These are phyloP conservation scores for Penicillium flavigenum DNA, from an alignment of 495 filamentous ascomycete species.

Conservation along the genomic window DNA sequence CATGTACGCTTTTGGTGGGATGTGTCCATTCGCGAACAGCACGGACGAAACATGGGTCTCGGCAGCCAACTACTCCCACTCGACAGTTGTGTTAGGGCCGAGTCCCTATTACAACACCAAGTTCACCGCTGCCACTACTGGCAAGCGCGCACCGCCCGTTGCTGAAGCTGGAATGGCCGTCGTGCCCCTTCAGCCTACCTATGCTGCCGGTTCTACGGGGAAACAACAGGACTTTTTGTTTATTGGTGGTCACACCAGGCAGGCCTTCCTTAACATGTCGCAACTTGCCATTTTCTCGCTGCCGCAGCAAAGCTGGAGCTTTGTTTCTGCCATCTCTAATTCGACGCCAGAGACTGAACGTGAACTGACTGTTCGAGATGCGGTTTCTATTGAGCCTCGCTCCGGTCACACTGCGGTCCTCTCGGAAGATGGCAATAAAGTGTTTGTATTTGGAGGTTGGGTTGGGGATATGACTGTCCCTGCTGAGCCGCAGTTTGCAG, in stretches of 20 bases:
- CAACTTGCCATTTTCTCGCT: conserved; percentile 83
- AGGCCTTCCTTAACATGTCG: conserved; percentile 90
- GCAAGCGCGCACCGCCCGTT: conserved; percentile 61
- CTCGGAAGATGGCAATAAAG: conserved; percentile 67
- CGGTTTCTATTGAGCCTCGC: conserved; percentile 61
- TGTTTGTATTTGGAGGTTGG: conserved; percentile 87
- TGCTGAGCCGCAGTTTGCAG: conserved; percentile 75
- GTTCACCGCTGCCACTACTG: conserved; percentile 42
- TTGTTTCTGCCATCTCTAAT: conserved; percentile 60
- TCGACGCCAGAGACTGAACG: conserved; percentile 45
- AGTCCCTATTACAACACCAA: conserved; percentile 17
- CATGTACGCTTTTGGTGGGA: conserved; percentile 82
- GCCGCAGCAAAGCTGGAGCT: conserved; percentile 83
- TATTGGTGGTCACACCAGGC: conserved; percentile 79
- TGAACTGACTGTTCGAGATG: conserved; percentile 49
- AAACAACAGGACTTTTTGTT: conserved; percentile 73
- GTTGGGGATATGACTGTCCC: conserved; percentile 73
- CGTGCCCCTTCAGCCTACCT: conserved; percentile 66
- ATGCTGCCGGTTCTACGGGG: conserved; percentile 51
- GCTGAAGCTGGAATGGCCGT: conserved; percentile 86
- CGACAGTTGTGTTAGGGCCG: conserved; percentile 59
- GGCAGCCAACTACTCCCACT: conserved; percentile 72
- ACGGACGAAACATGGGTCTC: conserved; percentile 54
- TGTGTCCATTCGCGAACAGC: conserved; percentile 65
- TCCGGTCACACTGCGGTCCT: conserved; percentile 85